Evolutionary conservation across 352 stramenopile species (phyloP), one percentile per base, ranked within the genome.

Genomic region (Phytophthora chlamydospora): DNA sequence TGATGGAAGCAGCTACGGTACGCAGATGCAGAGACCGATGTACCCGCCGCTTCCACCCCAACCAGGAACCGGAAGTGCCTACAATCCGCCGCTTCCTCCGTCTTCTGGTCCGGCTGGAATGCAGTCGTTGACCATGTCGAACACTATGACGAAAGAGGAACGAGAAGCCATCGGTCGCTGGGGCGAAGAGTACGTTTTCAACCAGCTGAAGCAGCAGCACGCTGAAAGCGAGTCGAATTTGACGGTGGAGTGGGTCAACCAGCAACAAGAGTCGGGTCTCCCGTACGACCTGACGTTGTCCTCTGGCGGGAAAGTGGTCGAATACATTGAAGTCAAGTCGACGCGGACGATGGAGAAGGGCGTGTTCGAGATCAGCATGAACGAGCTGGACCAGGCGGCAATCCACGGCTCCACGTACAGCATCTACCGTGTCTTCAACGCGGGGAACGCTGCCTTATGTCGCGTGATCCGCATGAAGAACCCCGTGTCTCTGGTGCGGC

Each of bases 341-440:
- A 96, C 87, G 38, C 83, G 85, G 31, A 96, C 85, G 17, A 92
- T 90, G 78, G 87, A 96, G 64, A 96, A 96, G 57, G 72, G 74
- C 21, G 71, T 90, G 53, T 96, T 96, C 43, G 87, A 96, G 80
- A 96, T 96, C 66, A 93, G 83, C 52, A 90, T 93, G 80, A 93
- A 96, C 66, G 87, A 95, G 56, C 64, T 96, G 58, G 85, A 96
- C 63, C 79, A 91, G 49, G 87, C 87, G n/a, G 73, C 72, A 14
- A 73, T 85, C 6, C 83, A 90, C 62, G 87, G 87, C 17, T 92
- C 85, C 12, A 78, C 70, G 27, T 96, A 93, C 73, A 74, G 66
- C 48, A 94, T 96, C 61, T 96, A 94, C 60, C 83, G 87, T 40
- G 87, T 94, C 11, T 96, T 94, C 56, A 90, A 93, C 52, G 85